A percentile compares a stretch with the other conserved stretches of the same genome.
phyloP scores from a whole-genome alignment of 2,329 filamentous ascomycete species.

The Alternaria postmessia region DNA sequence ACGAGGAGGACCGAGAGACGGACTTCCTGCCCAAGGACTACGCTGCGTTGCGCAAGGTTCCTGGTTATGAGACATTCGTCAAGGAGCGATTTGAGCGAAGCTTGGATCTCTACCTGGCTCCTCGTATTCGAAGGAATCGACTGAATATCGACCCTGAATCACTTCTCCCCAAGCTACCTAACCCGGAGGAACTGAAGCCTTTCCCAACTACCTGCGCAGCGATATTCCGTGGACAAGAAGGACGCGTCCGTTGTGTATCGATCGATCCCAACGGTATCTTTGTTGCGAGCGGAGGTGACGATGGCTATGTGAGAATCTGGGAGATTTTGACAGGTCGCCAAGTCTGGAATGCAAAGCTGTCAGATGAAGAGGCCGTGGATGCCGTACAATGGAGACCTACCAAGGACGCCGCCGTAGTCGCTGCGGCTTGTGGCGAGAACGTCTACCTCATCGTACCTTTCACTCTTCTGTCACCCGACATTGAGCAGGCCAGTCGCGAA shows the following conservation, averaged over 20 bases:
- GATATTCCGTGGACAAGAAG: slow-evolving; percentile 86
- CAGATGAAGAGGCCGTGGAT: slow-evolving; percentile 80
- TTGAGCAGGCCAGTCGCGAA: slow-evolving; percentile 77
- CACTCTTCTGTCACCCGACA: slow-evolving; percentile 72
- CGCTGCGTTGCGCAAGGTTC: slow-evolving; percentile 86
- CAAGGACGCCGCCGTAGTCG: slow-evolving; percentile 80
- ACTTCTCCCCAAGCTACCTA: slow-evolving; percentile 89
- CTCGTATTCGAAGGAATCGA: slow-evolving; percentile 88
- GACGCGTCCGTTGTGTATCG: slow-evolving; percentile 82
- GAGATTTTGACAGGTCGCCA: slow-evolving; percentile 85
- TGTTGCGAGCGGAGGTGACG: slow-evolving; percentile 91
- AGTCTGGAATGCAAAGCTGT: slow-evolving; percentile 83
- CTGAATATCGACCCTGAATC: slow-evolving; percentile 97
- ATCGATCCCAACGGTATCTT: slow-evolving; percentile 87
- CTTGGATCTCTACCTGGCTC: slow-evolving; percentile 93
- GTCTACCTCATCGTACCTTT: slow-evolving; percentile 81
- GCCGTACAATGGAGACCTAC: slow-evolving; percentile 89
- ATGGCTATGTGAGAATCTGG: slow-evolving; percentile 92
- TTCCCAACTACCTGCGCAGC: slow-evolving; percentile 92
- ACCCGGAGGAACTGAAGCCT: slow-evolving; percentile 89
- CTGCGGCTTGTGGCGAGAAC: slow-evolving; percentile 83
- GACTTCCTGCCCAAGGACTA: slow-evolving; percentile 86
- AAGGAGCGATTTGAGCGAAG: slow-evolving; percentile 97
- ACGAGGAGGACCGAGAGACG: slow-evolving; percentile 89
- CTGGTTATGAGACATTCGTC: slow-evolving; percentile 87